Percentiles rank a stretch among this genome's conserved stretches.
Conservation (phyloP, 768 basidiomycete genomes). For the Hysterangium stoloniferum region DNA sequence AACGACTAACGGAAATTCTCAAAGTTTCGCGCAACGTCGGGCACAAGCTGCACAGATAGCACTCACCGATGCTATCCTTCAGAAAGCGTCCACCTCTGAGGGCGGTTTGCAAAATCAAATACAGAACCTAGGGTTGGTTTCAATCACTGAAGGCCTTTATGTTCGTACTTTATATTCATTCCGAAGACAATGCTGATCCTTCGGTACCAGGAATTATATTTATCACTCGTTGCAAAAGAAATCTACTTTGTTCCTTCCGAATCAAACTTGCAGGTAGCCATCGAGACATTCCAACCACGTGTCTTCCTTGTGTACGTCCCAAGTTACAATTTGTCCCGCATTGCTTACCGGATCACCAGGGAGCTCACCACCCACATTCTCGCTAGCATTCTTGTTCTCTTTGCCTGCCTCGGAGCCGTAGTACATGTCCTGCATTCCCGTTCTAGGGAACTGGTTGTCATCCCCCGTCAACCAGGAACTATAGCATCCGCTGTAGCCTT, state of each 20-base stretch:
- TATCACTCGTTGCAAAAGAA: conserved; percentile 40
- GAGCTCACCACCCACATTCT: conserved; percentile 41
- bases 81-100: conserved; percentile 33
- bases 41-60: conserved; percentile 39
- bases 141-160: conserved; percentile 37
- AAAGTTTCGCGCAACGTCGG: conserved; percentile 29
- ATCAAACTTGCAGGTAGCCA: conserved; percentile 31
- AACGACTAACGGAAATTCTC: too few species aligned
- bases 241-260: conserved; percentile 39
- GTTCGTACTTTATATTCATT: conserved; percentile 29
- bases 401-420: conserved; percentile 35
- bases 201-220: conserved; percentile 35
- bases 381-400: conserved; percentile 32
- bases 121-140: conserved; percentile 28
- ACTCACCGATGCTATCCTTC: conserved; percentile 45
- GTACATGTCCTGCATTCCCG: conserved; percentile 41
- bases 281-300: conserved; percentile 38
- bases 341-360: too few species aligned
- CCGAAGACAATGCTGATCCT: background rate
- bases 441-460: conserved; percentile 36
- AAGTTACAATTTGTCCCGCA: background rate
- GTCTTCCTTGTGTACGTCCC: conserved; percentile 40
- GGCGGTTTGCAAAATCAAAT: conserved; percentile 35
- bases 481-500: conserved; percentile 51
- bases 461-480: conserved; percentile 44